Base-by-base conservation (phyloP, 225 moss, liverwort and hornwort genomes). In the Pleurozium schreberi region DNA sequence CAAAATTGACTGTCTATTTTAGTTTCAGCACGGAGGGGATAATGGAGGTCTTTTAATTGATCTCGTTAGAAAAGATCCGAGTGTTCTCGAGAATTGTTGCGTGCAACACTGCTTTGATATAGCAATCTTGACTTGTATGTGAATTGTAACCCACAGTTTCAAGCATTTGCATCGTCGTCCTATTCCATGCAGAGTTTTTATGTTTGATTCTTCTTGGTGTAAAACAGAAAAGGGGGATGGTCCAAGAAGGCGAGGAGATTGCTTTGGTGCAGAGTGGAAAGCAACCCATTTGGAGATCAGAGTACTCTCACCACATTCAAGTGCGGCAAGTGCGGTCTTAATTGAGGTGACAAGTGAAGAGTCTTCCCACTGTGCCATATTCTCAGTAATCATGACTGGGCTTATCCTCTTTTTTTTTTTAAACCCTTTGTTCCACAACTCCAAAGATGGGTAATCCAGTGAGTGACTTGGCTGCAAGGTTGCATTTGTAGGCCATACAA, bases 241-340 rank as follows among this genome's bases (percentile, higher is more conserved):
- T 98, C 43, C 96, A 94, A 89, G 97, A 96, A 80, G 97, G 97
- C 43, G 98, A 98, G 92, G 97, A 98, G 88, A 84, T 98, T 88
- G 98, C 98, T 34, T 89, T 98, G 61, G 98, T 98, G 82, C 98
- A 98, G 85, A 98, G 98, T 93, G 98, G 98, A 82, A 97, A 93
- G 85, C 97, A 97, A 89, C 98, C 98, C 71, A 98, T 98, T 80
- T 98, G 98, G 98, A 94, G 98, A 87, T 96, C 97, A 31, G 93
- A 97, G 87, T 95, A 97, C 91, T 96, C 98, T 55, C 98, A 98
- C 90, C 98, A 97, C 87, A 98, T 98, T 86, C 98, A 98, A 96
- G 97, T 98, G 91, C 98, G 97, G 86, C 96, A 87, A 89, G 96
- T 98, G 89, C 91, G 85, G 66, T 75, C 89, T 60, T 75, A 83